Evolutionary conservation across 441 rosid species (phyloP).

Genomic region (Arabidopsis hybrid): DNA sequence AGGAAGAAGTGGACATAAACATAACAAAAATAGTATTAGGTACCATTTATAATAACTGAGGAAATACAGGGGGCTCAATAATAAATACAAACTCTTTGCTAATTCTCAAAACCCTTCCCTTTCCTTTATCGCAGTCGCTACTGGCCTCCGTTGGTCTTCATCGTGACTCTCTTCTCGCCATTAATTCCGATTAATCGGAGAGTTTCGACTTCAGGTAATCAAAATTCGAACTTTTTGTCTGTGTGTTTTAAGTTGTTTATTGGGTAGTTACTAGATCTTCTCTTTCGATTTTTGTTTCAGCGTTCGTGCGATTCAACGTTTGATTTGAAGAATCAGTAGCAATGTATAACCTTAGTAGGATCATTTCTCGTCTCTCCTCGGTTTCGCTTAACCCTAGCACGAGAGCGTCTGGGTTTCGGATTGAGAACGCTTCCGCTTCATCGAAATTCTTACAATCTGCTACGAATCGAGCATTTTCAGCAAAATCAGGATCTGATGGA

Average conservation of each 20-base stretch:
- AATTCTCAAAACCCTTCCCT: slow-evolving; percentile 27
- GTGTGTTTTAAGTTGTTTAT: neutral
- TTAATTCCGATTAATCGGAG: slow-evolving; percentile 40
- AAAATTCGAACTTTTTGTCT: neutral
- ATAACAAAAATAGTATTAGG: fast-evolving
- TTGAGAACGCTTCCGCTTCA: slow-evolving; percentile 36
- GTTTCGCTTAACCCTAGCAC: slow-evolving; percentile 42
- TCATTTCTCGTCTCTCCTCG: slow-evolving; percentile 53
- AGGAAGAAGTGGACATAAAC: neutral
- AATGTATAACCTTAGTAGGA: slow-evolving; percentile 56
- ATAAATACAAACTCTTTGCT: slow-evolving; percentile 20
- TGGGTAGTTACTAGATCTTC: slow-evolving; percentile 22
- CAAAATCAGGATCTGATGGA: slow-evolving; percentile 50
- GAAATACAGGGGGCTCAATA: neutral
- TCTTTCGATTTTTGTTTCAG: slow-evolving; percentile 25
- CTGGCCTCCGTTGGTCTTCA: slow-evolving; percentile 39
- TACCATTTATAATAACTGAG: neutral
- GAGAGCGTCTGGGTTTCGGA: slow-evolving; percentile 37
- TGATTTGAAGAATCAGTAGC: slow-evolving; percentile 1
- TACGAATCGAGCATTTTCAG: slow-evolving; percentile 50
- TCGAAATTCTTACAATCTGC: slow-evolving; percentile 20
- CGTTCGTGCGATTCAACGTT: slow-evolving; percentile 11
- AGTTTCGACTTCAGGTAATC: neutral
- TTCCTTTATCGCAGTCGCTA: slow-evolving; percentile 22
- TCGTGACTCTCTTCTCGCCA: slow-evolving; percentile 25